Conservation (phyloP, 371 early-diverging fungal genomes). For the Zopfochytrium polystomum region DNA sequence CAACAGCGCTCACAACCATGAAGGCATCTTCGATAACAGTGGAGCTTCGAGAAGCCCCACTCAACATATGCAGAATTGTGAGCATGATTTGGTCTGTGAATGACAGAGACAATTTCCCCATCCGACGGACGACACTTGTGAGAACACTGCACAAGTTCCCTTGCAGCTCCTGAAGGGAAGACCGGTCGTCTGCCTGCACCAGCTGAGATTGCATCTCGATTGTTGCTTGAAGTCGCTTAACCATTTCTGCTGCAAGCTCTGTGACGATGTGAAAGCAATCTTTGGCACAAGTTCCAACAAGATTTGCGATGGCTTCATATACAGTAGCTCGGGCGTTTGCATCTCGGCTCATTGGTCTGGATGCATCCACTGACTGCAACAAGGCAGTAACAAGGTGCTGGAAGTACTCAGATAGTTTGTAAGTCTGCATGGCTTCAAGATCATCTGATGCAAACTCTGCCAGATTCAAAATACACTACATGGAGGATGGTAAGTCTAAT, state of each 20-base stretch:
- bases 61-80: conserved; percentile 58
- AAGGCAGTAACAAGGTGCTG: conserved; percentile 73
- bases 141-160: conserved; percentile 85
- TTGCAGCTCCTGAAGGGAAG: conserved; percentile 77
- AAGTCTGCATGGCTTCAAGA: conserved; percentile 54
- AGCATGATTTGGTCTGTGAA: conserved; percentile 71
- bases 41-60: conserved; percentile 67
- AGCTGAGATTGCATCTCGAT: conserved; percentile 65
- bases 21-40: conserved; percentile 92
- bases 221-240: conserved; percentile 74
- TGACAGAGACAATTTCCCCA: conserved; percentile 34
- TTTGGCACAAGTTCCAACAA: conserved; percentile 47
- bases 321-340: conserved; percentile 83
- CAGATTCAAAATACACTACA: conserved; percentile 86
- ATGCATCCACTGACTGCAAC: conserved; percentile 58
- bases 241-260: conserved; percentile 63
- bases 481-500: too few relatives aligned
- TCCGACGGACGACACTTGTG: conserved; percentile 42
- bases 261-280: conserved; percentile 74
- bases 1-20: conserved; percentile 83
- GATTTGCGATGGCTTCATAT: conserved; percentile 85
- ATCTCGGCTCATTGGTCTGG: conserved; percentile 56
- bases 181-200: conserved; percentile 75
- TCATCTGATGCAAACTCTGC: conserved; percentile 65
- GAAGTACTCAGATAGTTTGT: conserved; percentile 75